Evolutionary conservation across 73 alveolate species (phyloP), one percentile per base, ranked within the genome.

Genomic region (Paramecium pentaurelia): DNA sequence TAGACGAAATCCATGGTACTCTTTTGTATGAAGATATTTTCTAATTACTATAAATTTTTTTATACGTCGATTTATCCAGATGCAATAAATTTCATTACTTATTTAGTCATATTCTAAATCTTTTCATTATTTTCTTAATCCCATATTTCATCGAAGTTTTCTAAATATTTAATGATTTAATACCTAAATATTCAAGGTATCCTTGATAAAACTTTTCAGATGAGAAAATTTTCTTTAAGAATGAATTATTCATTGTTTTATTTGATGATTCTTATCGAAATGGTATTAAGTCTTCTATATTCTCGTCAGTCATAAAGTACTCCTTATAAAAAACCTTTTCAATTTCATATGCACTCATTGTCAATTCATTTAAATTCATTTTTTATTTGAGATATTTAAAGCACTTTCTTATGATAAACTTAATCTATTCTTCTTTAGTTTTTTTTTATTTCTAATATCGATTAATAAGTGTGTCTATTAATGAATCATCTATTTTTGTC

Each of bases 341-440:
- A 3, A 80, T 47, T 49, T 80, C 91, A 36, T 22, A 80, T 8
- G 91, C 91, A 80, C 91, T 80, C 73, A 80, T 42, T 12, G 91
- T 80, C 16, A 80, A 49, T 44, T 80, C 91, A 80, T 80, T 80
- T 25, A 80, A 25, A 36, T 89, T 89, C 94, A 89, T 89, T 37
- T 71, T 64, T 11, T 40, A 89, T 54, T 89, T 89, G 60, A 89
- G 88, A 38, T 58, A 89, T 58, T 89, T 89, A 44, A 89, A 89
- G 58, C 94, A 89, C 59, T 89, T 89, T 8, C 94, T 38, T 20
- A 89, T 59, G 59, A 89, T 89, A 38, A 89, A 89, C 44, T 89
- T 89, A 45, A 89, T 89, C 84, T 71, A 44, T 37, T 89, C 94
- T 49, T 89, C 94, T 34, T 89, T 89, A 8, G 94, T 89, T 71